Evolutionary conservation across 2,329 filamentous ascomycete genomes (phyloP).

Genomic region (Epichloe sp.): DNA sequence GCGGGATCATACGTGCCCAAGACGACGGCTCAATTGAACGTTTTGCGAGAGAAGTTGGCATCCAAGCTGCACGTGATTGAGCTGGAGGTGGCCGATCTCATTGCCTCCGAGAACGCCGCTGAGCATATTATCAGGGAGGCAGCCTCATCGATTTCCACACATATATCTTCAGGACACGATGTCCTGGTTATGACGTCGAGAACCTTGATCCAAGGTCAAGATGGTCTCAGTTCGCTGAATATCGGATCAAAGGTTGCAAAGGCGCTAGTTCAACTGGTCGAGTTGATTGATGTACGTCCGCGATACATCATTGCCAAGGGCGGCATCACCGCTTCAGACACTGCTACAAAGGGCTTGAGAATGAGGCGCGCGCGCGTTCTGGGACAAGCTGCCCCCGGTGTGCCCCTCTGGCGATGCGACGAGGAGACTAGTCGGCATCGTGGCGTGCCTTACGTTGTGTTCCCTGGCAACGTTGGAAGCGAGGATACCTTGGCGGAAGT

Average conservation of each 20-base stretch:
- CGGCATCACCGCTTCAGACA: conserved; percentile 45
- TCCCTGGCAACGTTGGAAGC: conserved; percentile 44
- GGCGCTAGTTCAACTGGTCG: conserved; percentile 35
- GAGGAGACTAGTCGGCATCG: conserved; percentile 34
- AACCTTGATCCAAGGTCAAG: conserved; percentile 28
- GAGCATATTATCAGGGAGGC: conserved; percentile 19
- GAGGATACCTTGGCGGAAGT: conserved; percentile 32
- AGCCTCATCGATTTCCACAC: conserved; percentile 9
- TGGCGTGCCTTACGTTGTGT: conserved; percentile 42
- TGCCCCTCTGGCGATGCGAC: conserved; percentile 44
- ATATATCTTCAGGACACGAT: conserved; percentile 30
- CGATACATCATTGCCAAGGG: conserved; percentile 46
- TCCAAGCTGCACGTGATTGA: conserved; percentile 31
- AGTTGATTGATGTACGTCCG: conserved; percentile 29
- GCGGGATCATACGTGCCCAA: conserved; percentile 45
- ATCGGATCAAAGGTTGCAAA: conserved; percentile 39
- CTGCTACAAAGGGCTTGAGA: conserved; percentile 39
- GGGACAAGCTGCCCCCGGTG: conserved; percentile 42
- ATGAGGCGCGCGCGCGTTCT: conserved; percentile 39
- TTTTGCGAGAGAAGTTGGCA: conserved; percentile 24
- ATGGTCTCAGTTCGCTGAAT: conserved; percentile 33
- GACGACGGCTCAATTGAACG: conserved; percentile 39
- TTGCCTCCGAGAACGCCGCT: conserved; percentile 17
- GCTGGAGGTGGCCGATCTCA: conserved; percentile 25
- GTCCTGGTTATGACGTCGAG: conserved; percentile 46